These are phyloP conservation scores for Hibiscus trionum DNA, from an alignment of 345 rosid genomes.

Conservation along the genomic window DNA sequence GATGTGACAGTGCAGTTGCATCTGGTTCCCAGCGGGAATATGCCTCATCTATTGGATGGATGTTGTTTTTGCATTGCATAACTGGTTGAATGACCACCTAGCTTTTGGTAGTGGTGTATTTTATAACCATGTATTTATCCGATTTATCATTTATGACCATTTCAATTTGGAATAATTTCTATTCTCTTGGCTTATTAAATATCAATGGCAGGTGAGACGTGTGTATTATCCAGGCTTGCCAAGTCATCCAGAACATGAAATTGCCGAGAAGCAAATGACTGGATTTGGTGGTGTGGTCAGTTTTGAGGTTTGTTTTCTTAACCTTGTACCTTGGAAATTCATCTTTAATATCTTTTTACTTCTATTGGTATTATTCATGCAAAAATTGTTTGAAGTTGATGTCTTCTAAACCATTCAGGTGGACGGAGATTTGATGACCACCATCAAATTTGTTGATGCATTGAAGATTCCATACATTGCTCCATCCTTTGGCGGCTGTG, in stretches of 20 bases:
- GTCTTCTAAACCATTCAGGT: slow-evolving; percentile 31
- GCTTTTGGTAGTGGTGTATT: not conserved
- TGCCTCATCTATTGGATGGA: not conserved
- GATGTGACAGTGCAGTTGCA: not conserved
- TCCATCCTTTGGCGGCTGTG: slow-evolving; percentile 95
- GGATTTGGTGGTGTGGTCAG: slow-evolving; percentile 99
- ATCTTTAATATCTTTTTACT: not conserved
- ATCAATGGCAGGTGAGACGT: slow-evolving; percentile 49
- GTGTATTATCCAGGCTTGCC: slow-evolving; percentile 87
- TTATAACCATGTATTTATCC: not conserved
- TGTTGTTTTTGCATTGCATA: not conserved
- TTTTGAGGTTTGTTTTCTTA: slow-evolving; percentile 62
- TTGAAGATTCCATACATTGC: slow-evolving; percentile 94
- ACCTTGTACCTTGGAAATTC: not conserved
- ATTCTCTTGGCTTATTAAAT: not conserved
- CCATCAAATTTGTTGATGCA: slow-evolving; percentile 75
- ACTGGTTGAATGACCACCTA: slow-evolving; percentile 4
- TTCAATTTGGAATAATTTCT: not conserved
- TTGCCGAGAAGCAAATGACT: slow-evolving; percentile 93
- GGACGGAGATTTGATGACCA: slow-evolving; percentile 67
- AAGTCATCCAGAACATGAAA: slow-evolving; percentile 85
- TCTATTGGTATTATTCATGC: not conserved
- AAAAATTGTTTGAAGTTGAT: not conserved
- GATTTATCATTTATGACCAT: not conserved
- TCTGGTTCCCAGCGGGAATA: not conserved